Conservation (phyloP, 2,329 filamentous ascomycete genomes). For the Septoria petroselini region DNA sequence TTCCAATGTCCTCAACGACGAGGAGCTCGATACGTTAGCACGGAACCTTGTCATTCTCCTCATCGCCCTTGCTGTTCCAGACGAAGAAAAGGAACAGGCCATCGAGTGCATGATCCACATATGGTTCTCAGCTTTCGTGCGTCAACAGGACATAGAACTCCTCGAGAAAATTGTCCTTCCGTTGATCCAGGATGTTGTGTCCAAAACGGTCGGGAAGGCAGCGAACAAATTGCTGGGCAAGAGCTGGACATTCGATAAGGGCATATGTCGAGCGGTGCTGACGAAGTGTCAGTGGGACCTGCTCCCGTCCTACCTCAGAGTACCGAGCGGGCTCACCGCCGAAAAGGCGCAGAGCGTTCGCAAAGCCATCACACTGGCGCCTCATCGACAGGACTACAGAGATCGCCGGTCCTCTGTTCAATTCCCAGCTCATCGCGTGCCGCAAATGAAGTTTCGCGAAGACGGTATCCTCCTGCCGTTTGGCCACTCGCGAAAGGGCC, state of each 20-base stretch:
- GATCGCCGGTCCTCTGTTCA: slow-evolving; percentile 36
- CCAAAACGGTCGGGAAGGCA: too few relatives aligned
- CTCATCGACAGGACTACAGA: slow-evolving; percentile 35
- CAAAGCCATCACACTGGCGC: background rate
- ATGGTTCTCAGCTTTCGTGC: slow-evolving; percentile 48
- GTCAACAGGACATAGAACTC: slow-evolving; percentile 23
- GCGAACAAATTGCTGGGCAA: too few relatives aligned
- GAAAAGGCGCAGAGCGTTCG: too few relatives aligned
- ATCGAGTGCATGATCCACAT: slow-evolving; percentile 43
- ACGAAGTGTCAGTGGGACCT: too few relatives aligned
- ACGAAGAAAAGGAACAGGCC: slow-evolving; percentile 26
- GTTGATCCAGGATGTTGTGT: slow-evolving; percentile 38
- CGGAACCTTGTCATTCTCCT: slow-evolving; percentile 39
- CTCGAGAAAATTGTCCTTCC: slow-evolving; percentile 34
- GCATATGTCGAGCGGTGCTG: too few relatives aligned
- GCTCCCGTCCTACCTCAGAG: too few relatives aligned
- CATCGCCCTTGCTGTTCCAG: slow-evolving; percentile 22
- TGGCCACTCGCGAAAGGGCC: slow-evolving; percentile 35
- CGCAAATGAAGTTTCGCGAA: slow-evolving; percentile 35
- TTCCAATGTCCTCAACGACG: slow-evolving; percentile 47
- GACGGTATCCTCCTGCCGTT: slow-evolving; percentile 46
- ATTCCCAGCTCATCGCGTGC: slow-evolving; percentile 33
- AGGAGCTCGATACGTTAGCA: slow-evolving; percentile 39
- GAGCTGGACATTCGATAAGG: too few relatives aligned
- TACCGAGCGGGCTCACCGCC: too few relatives aligned